phyloP scores from a whole-genome alignment of 225 moss, liverwort and hornwort species.

The Straminergon stramineum region DNA sequence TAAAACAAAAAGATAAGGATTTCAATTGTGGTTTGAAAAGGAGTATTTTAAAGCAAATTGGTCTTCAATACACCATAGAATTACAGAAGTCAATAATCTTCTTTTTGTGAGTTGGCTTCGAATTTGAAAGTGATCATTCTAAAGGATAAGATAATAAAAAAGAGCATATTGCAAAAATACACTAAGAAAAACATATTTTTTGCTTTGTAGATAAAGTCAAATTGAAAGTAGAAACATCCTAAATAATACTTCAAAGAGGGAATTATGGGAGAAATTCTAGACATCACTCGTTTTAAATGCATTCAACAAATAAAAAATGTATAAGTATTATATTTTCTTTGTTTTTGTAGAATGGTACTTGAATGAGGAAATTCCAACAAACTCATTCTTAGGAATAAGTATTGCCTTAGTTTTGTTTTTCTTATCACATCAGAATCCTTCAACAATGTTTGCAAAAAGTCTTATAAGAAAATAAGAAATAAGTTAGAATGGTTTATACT shows the following conservation, averaged over 20 bases:
- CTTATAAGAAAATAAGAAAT: not conserved
- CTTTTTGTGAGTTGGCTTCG: not conserved
- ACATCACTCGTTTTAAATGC: not conserved
- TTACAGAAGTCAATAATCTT: not conserved
- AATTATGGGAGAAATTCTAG: not conserved
- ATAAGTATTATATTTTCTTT: not conserved
- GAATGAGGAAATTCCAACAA: no score
- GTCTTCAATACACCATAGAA: not conserved
- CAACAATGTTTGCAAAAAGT: not conserved
- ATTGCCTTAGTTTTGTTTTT: not conserved
- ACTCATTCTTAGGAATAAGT: not conserved
- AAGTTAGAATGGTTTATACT: not conserved
- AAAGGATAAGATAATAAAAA: not conserved
- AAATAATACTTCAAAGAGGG: not conserved
- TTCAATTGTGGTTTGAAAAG: no score
- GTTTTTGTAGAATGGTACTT: no score
- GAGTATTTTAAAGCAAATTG: not conserved
- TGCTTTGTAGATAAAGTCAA: not conserved
- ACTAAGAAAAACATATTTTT: not conserved
- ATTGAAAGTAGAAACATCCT: accelerated
- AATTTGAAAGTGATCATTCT: not conserved
- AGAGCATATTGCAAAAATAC: not conserved
- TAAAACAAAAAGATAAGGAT: no score
- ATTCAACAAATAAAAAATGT: not conserved
- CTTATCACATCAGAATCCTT: not conserved